Evolutionary conservation across 164 flowering plant species (phyloP).

Genomic region (Vitis riparia): DNA sequence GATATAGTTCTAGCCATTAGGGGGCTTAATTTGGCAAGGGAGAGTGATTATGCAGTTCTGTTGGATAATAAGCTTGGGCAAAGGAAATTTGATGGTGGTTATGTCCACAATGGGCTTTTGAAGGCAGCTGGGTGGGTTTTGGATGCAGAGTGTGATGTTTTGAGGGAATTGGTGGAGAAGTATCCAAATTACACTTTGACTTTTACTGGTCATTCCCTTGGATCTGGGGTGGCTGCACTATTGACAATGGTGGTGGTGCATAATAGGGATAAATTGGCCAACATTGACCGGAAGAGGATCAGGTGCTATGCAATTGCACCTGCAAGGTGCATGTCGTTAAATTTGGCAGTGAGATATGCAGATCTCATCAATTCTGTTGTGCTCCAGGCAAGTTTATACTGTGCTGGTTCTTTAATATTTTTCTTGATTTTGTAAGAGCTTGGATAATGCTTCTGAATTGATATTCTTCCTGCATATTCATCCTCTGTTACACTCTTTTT

Average conservation of each 20-base stretch:
- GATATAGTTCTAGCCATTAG: slow-evolving; percentile 75
- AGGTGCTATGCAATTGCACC: slow-evolving; percentile 77
- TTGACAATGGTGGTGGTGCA: slow-evolving; percentile 56
- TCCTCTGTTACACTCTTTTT: not conserved
- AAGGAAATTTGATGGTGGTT: slow-evolving; percentile 85
- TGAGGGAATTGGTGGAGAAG: slow-evolving; percentile 62
- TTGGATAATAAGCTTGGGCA: slow-evolving; percentile 86
- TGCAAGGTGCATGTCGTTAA: slow-evolving; percentile 73
- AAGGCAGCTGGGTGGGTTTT: slow-evolving; percentile 85
- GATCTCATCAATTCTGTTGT: slow-evolving; percentile 76
- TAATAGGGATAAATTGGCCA: slow-evolving; percentile 43
- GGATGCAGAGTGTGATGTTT: slow-evolving; percentile 61
- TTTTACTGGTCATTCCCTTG: slow-evolving; percentile 92
- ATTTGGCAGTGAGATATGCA: slow-evolving; percentile 76
- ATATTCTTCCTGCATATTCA: too few relatives aligned
- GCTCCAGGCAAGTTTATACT: slow-evolving; percentile 53
- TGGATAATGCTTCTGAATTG: not conserved
- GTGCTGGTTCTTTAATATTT: not conserved
- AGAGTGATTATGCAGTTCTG: slow-evolving; percentile 79
- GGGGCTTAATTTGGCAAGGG: slow-evolving; percentile 80
- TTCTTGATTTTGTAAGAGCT: not conserved
- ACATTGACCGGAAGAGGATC: slow-evolving; percentile 51
- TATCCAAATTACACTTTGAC: slow-evolving; percentile 72
- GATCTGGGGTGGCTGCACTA: slow-evolving; percentile 78
- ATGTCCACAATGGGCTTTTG: slow-evolving; percentile 93